phyloP scores from a whole-genome alignment of 768 basidiomycete genomes.

The Pisolithus microcarpus region DNA sequence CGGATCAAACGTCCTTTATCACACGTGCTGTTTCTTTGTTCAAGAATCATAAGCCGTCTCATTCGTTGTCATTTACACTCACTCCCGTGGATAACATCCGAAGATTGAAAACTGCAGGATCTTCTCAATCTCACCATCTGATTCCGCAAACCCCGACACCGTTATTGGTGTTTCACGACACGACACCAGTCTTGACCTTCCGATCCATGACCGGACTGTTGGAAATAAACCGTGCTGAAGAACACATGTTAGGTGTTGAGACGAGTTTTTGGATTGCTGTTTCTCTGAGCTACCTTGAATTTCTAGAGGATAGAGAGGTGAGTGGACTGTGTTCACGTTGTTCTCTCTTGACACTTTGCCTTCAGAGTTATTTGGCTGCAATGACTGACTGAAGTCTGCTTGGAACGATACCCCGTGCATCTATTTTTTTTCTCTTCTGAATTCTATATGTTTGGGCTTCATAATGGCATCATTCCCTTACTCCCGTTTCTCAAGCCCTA shows the following conservation, averaged over 20 bases:
- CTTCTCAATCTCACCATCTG: constrained; percentile 20
- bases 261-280: constrained; percentile 73
- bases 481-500: constrained; percentile 3
- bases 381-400: constrained; percentile 33
- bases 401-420: background rate
- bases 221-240: constrained; percentile 54
- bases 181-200: constrained; percentile 58
- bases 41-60: constrained; percentile 45
- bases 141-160: constrained; percentile 32
- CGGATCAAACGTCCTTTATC: constrained; percentile 38
- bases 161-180: constrained; percentile 64
- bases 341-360: constrained; percentile 1
- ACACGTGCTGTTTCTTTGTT: constrained; percentile 44
- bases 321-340: constrained; percentile 17
- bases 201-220: constrained; percentile 53
- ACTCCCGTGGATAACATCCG: constrained; percentile 20
- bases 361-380: constrained; percentile 52
- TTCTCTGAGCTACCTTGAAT: constrained; percentile 69
- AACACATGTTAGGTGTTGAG: constrained; percentile 58
- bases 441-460: background rate
- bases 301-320: constrained; percentile 72
- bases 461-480: constrained; percentile 1
- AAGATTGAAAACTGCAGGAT: constrained; percentile 8
- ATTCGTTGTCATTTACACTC: constrained; percentile 58
- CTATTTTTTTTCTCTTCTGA: background rate